Percentiles rank a stretch among this genome's conserved stretches.
These are phyloP conservation scores for Collariella sp. DNA, from an alignment of 495 filamentous ascomycete genomes.

Conservation along the genomic window DNA sequence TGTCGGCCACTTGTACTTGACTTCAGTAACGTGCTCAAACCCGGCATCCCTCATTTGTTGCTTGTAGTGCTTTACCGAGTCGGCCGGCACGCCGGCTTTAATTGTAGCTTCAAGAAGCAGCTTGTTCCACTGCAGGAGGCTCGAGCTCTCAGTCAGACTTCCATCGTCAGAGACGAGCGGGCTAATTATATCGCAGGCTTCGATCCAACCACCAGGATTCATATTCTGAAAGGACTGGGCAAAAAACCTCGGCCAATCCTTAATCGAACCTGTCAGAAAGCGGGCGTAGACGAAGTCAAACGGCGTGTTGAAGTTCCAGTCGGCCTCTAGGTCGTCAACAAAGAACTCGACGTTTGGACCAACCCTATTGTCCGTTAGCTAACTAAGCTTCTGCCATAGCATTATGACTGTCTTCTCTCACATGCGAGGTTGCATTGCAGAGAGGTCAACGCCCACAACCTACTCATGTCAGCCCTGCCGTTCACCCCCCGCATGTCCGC, in stretches of 20 bases:
- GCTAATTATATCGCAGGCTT: slow-evolving; percentile 3
- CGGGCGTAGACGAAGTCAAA: slow-evolving; percentile 45
- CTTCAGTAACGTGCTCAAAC: slow-evolving; percentile 8
- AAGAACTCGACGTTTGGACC: slow-evolving; percentile 42
- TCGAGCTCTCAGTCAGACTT: not conserved
- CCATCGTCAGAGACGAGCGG: slow-evolving; percentile 4
- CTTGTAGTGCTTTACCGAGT: not conserved
- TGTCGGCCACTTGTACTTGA: slow-evolving; percentile 8
- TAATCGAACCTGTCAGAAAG: slow-evolving; percentile 35
- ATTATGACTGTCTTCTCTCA: too few relatives aligned
- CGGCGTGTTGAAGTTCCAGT: slow-evolving; percentile 34
- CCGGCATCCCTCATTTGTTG: slow-evolving; percentile 9
- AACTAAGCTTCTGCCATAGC: too few relatives aligned
- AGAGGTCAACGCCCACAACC: slow-evolving; percentile 45
- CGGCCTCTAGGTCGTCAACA: slow-evolving; percentile 41
- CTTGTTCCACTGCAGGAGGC: not conserved
- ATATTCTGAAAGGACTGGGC: slow-evolving; percentile 20
- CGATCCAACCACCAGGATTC: slow-evolving; percentile 4
- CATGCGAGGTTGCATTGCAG: slow-evolving; percentile 22
- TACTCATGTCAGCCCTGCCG: slow-evolving; percentile 25
- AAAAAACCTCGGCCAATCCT: slow-evolving; percentile 38
- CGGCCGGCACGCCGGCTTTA: not conserved
- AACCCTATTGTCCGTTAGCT: slow-evolving; percentile 15
- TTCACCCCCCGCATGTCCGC: too few relatives aligned
- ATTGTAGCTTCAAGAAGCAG: not conserved